Percentiles rank a stretch among this genome's conserved stretches.
Conservation (phyloP, 1,284 basidiomycete genomes). For the Dichomitus squalens region DNA sequence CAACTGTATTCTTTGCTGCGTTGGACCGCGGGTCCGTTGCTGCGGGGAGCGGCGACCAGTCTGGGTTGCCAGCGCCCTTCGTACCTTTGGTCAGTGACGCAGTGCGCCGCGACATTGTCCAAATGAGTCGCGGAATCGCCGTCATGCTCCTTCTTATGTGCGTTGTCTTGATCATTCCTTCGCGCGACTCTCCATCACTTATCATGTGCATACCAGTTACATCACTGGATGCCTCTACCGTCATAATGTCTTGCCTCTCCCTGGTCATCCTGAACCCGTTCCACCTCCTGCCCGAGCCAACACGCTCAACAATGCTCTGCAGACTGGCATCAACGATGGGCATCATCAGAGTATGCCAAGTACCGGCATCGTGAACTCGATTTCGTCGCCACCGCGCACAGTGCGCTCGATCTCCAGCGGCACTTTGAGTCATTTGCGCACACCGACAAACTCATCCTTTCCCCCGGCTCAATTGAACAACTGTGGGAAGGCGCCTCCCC, state of each 20-base stretch:
- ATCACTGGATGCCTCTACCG: not conserved
- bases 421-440: no score
- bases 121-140: conserved; percentile 43
- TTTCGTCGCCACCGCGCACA: no score
- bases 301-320: not conserved
- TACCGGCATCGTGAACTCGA: not conserved
- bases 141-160: conserved; percentile 57
- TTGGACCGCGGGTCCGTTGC: conserved; percentile 41
- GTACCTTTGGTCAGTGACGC: conserved; percentile 11
- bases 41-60: not conserved
- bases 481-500: no score
- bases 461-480: no score
- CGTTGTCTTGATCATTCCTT: conserved; percentile 19
- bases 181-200: no score
- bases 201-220: no score
- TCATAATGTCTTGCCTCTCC: not conserved
- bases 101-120: conserved; percentile 47
- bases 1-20: conserved; percentile 66
- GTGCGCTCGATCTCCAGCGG: no score
- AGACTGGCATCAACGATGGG: no score
- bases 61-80: not conserved
- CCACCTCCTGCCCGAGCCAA: not conserved
- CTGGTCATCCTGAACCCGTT: not conserved
- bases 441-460: no score
- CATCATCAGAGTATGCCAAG: not conserved